Conservation (phyloP, 495 filamentous ascomycete species). For the Aspergillus nanangensis region DNA sequence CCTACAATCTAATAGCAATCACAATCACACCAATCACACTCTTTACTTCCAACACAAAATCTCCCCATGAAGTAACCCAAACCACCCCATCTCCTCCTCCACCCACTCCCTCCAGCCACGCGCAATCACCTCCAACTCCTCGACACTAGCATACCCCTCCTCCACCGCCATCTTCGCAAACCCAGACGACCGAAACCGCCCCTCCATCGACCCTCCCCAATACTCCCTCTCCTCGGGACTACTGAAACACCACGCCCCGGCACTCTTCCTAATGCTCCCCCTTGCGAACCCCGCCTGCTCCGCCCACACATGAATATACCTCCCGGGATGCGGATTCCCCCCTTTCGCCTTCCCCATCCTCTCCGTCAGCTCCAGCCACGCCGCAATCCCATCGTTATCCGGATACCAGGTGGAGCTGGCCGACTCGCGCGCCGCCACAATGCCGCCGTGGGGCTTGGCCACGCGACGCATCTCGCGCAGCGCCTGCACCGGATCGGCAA, state of each 20-base stretch:
- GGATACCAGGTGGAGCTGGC: conserved; percentile 46
- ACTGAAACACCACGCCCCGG: conserved; percentile 46
- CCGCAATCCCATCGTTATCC: conserved; percentile 31
- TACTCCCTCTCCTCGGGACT: conserved; percentile 35
- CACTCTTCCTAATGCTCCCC: conserved; percentile 28
- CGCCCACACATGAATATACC: conserved; percentile 45
- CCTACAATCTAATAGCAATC: background rate
- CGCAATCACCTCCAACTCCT: conserved; percentile 36
- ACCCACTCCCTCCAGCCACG: conserved; percentile 42
- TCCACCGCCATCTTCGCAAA: conserved; percentile 33
- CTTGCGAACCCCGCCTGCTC: conserved; percentile 39
- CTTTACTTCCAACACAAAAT: conserved; percentile 43
- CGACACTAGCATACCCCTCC: conserved; percentile 31
- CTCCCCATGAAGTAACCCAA: conserved; percentile 48
- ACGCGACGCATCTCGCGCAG: conserved; percentile 50
- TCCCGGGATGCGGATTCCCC: conserved; percentile 44
- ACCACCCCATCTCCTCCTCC: conserved; percentile 46
- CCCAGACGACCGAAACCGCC: conserved; percentile 30
- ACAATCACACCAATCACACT: too few relatives aligned
- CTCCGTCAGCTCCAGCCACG: conserved; percentile 35
- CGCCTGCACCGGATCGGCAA: conserved; percentile 39
- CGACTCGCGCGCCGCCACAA: conserved; percentile 48
- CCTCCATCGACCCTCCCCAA: conserved; percentile 48
- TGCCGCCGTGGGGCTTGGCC: conserved; percentile 41
- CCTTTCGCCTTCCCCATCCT: conserved; percentile 31